Conservation (phyloP, 352 stramenopile genomes). For the Pythium periplocum region DNA sequence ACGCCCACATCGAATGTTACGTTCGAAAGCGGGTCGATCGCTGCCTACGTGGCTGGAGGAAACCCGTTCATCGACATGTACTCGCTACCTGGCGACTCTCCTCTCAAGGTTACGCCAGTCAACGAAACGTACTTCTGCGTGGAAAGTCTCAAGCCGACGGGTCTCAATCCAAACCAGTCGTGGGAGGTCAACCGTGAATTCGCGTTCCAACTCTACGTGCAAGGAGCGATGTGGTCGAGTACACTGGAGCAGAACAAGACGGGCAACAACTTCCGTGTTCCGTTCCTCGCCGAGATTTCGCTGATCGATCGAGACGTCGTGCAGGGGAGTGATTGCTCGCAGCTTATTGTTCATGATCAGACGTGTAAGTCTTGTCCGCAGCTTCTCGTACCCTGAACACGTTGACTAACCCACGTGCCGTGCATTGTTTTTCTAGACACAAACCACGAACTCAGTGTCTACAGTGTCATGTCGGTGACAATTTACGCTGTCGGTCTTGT, state of each 20-base stretch:
- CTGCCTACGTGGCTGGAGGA: conserved; percentile 63
- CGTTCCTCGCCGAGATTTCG: conserved; percentile 47
- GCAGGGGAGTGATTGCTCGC: conserved; percentile 63
- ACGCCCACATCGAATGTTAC: conserved; percentile 39
- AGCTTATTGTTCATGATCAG: conserved; percentile 55
- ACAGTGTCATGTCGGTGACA: conserved; percentile 83
- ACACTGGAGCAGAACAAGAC: conserved; percentile 7
- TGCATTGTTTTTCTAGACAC: conserved; percentile 5
- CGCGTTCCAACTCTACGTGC: conserved; percentile 70
- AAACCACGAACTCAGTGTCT: conserved; percentile 61
- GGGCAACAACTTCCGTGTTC: conserved; percentile 27
- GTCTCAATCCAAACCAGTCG: conserved; percentile 41
- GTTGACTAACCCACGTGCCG: background rate
- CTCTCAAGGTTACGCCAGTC: conserved; percentile 35
- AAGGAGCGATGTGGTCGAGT: conserved; percentile 39
- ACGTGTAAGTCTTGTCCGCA: conserved; percentile 11
- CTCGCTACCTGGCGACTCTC: conserved; percentile 42
- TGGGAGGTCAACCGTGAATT: conserved; percentile 71
- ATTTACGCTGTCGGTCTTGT: conserved; percentile 75
- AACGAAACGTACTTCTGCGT: conserved; percentile 80
- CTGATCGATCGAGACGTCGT: conserved; percentile 48
- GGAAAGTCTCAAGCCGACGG: conserved; percentile 55
- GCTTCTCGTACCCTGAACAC: no score
- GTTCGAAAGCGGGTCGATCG: conserved; percentile 30
- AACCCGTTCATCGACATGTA: conserved; percentile 79